phyloP scores from a whole-genome alignment of 108 stramenopile genomes.

The Nannochloropsis granulata region DNA sequence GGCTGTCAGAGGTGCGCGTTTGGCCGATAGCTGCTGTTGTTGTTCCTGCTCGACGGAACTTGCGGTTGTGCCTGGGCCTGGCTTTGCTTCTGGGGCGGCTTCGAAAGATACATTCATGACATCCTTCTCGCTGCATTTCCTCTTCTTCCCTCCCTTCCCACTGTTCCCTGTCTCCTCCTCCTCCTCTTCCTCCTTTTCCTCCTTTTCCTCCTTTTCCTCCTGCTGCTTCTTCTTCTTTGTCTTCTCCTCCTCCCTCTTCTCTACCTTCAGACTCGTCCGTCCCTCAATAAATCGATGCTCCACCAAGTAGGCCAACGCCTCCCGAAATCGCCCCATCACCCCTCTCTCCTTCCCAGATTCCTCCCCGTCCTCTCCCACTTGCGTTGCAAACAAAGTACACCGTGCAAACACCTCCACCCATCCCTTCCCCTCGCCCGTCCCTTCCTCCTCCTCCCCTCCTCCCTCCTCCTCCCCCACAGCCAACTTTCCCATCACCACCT shows the following conservation, averaged over 20 bases:
- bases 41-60: neutral
- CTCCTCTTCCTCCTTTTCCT: neutral
- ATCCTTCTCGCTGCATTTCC: neutral
- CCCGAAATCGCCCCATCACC: neutral
- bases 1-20: neutral
- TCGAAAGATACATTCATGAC: neutral
- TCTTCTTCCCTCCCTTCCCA: neutral
- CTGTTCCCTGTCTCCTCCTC: neutral
- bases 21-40: neutral
- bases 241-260: neutral
- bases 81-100: neutral
- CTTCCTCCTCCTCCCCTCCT: neutral
- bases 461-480: neutral
- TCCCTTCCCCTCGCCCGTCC: neutral
- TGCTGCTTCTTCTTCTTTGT: neutral
- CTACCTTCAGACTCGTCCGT: neutral
- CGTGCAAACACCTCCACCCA: neutral
- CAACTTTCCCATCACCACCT: slow-evolving; percentile 24
- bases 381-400: neutral
- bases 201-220: neutral
- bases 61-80: neutral
- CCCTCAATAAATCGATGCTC: neutral
- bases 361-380: neutral
- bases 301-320: neutral
- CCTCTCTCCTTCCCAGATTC: neutral